A percentile compares a stretch with the other conserved stretches of the same genome.
These are phyloP conservation scores for Beauveria asiatica DNA, from an alignment of 2,329 filamentous ascomycete species.

Conservation along the genomic window DNA sequence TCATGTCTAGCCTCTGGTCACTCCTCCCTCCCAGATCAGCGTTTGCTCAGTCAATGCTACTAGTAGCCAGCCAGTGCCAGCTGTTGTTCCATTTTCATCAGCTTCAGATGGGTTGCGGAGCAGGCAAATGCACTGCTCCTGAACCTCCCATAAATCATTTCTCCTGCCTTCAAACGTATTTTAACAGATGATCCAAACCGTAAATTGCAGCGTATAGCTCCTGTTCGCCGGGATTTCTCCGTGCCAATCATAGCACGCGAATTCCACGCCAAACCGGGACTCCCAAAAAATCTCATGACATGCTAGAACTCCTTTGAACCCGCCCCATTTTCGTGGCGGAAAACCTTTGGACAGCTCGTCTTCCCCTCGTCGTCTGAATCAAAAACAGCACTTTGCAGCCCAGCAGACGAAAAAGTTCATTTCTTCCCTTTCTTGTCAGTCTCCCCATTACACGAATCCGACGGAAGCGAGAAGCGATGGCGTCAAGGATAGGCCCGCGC, in stretches of 20 bases:
- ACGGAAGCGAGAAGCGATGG: constrained; percentile 27
- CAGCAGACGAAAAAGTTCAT: not conserved
- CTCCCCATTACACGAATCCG: not conserved
- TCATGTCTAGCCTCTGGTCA: too few relatives aligned
- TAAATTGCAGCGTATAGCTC: constrained; percentile 3
- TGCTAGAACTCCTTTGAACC: constrained; percentile 8
- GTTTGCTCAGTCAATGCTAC: too few relatives aligned
- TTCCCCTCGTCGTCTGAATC: not conserved
- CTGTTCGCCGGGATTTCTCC: constrained; percentile 8
- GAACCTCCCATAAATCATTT: not conserved
- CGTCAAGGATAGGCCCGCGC: constrained; percentile 44
- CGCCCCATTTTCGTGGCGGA: constrained; percentile 8
- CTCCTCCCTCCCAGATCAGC: too few relatives aligned
- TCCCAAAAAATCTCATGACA: constrained; percentile 13
- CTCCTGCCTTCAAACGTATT: not conserved
- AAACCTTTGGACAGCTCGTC: constrained; percentile 1
- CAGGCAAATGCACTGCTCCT: too few relatives aligned
- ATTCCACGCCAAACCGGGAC: constrained; percentile 10
- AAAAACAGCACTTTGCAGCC: too few relatives aligned
- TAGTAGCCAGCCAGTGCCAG: too few relatives aligned
- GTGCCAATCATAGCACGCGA: constrained; percentile 13
- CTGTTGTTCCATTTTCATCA: too few relatives aligned
- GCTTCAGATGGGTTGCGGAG: too few relatives aligned
- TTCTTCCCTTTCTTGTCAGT: not conserved
- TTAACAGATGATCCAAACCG: not conserved